Percentiles rank a stretch among this genome's conserved stretches.
These are phyloP conservation scores for Solanum piurae DNA, from an alignment of 257 asterid species.

Conservation along the genomic window DNA sequence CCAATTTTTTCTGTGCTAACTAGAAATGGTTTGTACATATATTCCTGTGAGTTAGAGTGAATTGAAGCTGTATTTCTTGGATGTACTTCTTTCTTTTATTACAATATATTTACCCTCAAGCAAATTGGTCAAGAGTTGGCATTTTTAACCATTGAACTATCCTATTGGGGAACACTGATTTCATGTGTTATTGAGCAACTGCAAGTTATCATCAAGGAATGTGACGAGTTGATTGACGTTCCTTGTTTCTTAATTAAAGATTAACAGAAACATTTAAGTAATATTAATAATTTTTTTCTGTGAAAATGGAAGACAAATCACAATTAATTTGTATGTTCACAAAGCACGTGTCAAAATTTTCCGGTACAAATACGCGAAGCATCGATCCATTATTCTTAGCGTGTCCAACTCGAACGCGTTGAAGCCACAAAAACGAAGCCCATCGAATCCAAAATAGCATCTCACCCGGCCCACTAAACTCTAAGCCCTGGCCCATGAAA, in stretches of 20 bases:
- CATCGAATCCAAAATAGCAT: not conserved
- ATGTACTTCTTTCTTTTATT: not conserved
- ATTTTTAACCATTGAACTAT: not conserved
- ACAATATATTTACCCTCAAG: not conserved
- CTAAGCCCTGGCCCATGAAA: not conserved
- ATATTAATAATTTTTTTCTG: not conserved
- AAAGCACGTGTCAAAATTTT: not conserved
- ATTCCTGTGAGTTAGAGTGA: not conserved
- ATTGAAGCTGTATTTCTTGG: not conserved
- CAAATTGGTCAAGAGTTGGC: not conserved
- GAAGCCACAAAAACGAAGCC: not conserved
- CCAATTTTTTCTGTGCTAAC: not conserved
- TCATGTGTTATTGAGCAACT: not conserved
- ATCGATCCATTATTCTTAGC: not conserved
- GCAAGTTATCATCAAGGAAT: not conserved
- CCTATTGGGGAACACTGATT: not conserved
- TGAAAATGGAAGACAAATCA: not conserved
- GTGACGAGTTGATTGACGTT: not conserved
- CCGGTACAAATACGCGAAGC: not conserved
- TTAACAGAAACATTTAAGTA: not conserved
- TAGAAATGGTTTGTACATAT: not conserved
- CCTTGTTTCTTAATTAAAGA: not conserved
- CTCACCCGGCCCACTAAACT: not conserved
- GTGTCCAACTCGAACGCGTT: not conserved
- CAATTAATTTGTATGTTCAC: not conserved